Evolutionary conservation across 495 filamentous ascomycete species (phyloP).

Genomic region (Talaromyces thailandensis): DNA sequence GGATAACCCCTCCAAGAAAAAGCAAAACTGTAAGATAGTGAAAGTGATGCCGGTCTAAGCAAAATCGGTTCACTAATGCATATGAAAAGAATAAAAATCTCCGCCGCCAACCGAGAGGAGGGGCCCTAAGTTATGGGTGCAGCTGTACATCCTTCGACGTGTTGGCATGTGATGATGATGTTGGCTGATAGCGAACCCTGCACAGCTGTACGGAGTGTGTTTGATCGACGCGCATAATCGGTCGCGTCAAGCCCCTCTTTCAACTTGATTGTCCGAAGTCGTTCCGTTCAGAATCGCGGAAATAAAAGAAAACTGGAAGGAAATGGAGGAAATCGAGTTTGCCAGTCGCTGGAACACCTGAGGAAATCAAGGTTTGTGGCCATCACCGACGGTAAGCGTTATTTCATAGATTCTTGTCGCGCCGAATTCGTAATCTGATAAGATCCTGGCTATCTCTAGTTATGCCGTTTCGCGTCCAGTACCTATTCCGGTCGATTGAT

Average conservation of each 20-base stretch:
- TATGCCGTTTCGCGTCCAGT: background rate
- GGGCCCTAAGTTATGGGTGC: background rate
- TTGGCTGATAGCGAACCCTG: background rate
- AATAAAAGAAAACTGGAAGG: background rate
- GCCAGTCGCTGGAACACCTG: background rate
- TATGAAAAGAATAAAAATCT: background rate
- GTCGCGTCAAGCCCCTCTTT: background rate
- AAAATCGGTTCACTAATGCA: background rate
- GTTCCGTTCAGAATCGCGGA: background rate
- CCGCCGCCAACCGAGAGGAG: background rate
- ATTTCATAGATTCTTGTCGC: background rate
- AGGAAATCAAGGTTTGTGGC: background rate
- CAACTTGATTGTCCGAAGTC: background rate
- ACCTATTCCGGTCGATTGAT: background rate
- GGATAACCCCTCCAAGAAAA: background rate
- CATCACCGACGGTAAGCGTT: background rate
- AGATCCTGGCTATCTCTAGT: background rate
- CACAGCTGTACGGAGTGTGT: background rate
- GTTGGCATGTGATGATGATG: conserved; percentile 4
- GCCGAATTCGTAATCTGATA: background rate
- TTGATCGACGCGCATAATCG: background rate
- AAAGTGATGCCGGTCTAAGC: background rate
- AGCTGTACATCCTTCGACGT: background rate
- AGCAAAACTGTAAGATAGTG: background rate
- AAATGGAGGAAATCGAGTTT: background rate